Conservation (phyloP, 2,329 filamentous ascomycete genomes). For the Trichophyton rubrum region DNA sequence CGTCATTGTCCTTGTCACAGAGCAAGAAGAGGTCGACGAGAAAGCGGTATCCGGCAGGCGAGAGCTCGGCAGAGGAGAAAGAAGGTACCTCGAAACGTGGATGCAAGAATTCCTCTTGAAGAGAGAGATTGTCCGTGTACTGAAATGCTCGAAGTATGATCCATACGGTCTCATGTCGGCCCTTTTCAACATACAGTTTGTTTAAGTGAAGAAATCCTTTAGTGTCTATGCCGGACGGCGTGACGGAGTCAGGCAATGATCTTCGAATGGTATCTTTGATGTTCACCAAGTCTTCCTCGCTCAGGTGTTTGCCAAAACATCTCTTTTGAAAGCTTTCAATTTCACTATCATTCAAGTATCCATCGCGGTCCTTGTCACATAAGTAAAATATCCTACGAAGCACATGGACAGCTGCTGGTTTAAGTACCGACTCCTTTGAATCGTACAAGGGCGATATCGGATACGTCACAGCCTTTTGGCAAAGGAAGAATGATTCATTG, state of each 20-base stretch:
- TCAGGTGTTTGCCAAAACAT: conserved; percentile 80
- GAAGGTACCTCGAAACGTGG: conserved; percentile 91
- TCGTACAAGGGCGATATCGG: conserved; percentile 94
- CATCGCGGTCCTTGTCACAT: conserved; percentile 92
- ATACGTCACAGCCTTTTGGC: conserved; percentile 94
- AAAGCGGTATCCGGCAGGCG: conserved; percentile 88
- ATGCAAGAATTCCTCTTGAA: conserved; percentile 82
- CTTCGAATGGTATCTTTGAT: conserved; percentile 81
- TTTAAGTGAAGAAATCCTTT: conserved; percentile 80
- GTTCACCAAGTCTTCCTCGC: conserved; percentile 68
- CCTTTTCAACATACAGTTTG: conserved; percentile 93
- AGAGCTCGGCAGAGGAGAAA: conserved; percentile 83
- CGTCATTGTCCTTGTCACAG: conserved; percentile 96
- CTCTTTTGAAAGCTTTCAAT: conserved; percentile 82
- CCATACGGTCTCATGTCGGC: conserved; percentile 96
- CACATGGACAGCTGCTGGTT: conserved; percentile 77
- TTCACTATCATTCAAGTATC: conserved; percentile 77
- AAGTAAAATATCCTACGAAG: conserved; percentile 87
- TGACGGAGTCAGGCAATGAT: conserved; percentile 48
- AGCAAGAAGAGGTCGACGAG: conserved; percentile 93
- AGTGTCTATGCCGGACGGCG: conserved; percentile 63
- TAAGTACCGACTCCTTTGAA: conserved; percentile 79
- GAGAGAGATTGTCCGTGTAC: conserved; percentile 86
- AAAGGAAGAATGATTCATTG: conserved; percentile 93
- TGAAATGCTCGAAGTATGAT: conserved; percentile 89